phyloP scores from a whole-genome alignment of 257 asterid species.

The Dorcoceras hygrometricum region DNA sequence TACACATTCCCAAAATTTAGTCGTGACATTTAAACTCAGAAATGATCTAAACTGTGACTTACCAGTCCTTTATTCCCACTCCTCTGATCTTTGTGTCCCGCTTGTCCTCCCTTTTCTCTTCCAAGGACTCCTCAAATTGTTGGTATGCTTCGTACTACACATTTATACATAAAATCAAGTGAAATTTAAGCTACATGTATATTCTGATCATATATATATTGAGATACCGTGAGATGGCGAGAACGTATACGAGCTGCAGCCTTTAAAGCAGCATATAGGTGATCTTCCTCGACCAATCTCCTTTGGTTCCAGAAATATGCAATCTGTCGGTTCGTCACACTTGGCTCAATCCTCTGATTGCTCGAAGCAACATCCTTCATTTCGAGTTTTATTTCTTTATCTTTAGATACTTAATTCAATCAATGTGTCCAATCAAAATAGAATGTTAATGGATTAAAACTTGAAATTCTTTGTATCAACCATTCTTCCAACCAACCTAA shows the following conservation, averaged over 20 bases:
- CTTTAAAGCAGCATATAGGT: conserved; percentile 52
- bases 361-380: not conserved
- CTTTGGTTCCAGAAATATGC: conserved; percentile 55
- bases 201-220: not conserved
- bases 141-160: conserved; percentile 40
- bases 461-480: too few species aligned
- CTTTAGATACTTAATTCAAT: too few species aligned
- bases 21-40: not conserved
- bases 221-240: conserved; percentile 42
- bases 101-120: conserved; percentile 22
- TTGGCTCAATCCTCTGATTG: conserved; percentile 24
- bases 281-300: conserved; percentile 55
- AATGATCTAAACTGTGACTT: conserved; percentile 6
- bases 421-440: too few species aligned
- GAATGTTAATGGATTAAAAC: too few species aligned
- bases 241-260: conserved; percentile 58
- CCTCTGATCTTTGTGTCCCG: conserved; percentile 24
- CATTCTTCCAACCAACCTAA: too few species aligned
- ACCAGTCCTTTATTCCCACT: conserved; percentile 61
- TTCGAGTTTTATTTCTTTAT: too few species aligned
- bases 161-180: not conserved
- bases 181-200: not conserved
- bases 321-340: conserved; percentile 53
- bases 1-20: conserved; percentile 23
- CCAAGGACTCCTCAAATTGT: conserved; percentile 32